These are phyloP conservation scores for Sindora glabra DNA, from an alignment of 306 rosid genomes.

Conservation along the genomic window DNA sequence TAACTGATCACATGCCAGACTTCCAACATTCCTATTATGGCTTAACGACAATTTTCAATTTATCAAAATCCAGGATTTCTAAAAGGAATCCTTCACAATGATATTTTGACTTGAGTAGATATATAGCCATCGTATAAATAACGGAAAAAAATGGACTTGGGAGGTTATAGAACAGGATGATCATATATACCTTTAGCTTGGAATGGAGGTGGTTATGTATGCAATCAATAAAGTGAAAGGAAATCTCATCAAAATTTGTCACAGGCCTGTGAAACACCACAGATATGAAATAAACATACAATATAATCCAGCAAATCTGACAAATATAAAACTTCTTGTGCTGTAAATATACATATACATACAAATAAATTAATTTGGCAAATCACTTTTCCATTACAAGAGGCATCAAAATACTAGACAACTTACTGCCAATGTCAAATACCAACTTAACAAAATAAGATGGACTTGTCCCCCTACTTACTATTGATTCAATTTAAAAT, in stretches of 20 bases:
- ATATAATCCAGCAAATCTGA: not conserved
- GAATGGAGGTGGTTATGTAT: conserved; percentile 63
- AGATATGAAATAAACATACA: conserved; percentile 11
- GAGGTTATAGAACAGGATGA: not conserved
- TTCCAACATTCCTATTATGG: not conserved
- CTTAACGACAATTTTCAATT: conserved; percentile 8
- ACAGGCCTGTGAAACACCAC: conserved; percentile 56
- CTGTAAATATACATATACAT: not conserved
- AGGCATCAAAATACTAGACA: not conserved
- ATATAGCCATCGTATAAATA: not conserved
- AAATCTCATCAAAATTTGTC: conserved; percentile 66
- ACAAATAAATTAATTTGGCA: not conserved
- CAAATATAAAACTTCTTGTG: not conserved
- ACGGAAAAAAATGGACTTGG: not conserved
- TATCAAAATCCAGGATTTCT: not conserved
- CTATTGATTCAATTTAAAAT: not conserved
- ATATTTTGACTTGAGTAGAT: not conserved
- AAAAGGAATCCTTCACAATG: not conserved
- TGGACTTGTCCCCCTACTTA: not conserved
- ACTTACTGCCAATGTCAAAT: not conserved
- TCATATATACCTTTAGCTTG: conserved; percentile 42
- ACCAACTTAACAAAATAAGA: not conserved
- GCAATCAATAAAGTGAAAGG: conserved; percentile 90
- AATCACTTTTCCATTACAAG: not conserved
- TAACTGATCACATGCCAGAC: not conserved